Evolutionary conservation across 192 early-diverging fungal genomes (phyloP), one percentile per base, ranked within the genome.

Genomic region (Geranomyces michiganensis): DNA sequence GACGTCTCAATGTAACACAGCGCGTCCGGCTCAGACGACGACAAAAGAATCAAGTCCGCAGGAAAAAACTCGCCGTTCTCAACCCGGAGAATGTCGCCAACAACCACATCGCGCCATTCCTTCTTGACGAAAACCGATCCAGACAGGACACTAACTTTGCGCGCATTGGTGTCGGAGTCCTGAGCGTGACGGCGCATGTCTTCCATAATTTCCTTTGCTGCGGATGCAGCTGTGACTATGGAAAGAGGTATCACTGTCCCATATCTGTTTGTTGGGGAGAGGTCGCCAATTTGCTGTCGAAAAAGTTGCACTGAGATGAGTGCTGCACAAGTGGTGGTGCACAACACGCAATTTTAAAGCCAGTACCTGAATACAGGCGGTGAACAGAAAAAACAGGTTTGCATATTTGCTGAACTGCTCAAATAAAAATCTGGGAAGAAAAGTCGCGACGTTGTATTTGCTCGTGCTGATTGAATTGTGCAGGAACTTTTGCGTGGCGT

Each of bases 331-430:
- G n/a, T n/a, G n/a, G n/a, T n/a, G n/a, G n/a, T n/a, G n/a, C n/a
- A n/a, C n/a, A n/a, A n/a, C n/a, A n/a, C n/a, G n/a, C n/a, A n/a
- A n/a, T n/a, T n/a, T n/a, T 41, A 8, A 60, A 29, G 27, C 44
- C 6, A 33, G 70, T 85, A 93, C 92, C 83, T 97, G 95, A 56
- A 98, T 96, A 53, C 87, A 89, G 12, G 93, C 94, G 17, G 94
- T 98, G 78, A 99, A 96, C 79, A 99, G 80, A 86, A 99, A 99
- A 75, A 98, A 99, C 74, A 98, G 79, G 82, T 99, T 99, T 64
- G 97, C 97, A 82, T 97, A 98, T 81, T 96, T 96, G 51, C 91
- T 92, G 71, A 99, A 99, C 85, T 99, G 95, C 80, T 97, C 96
- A 63, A 90, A 91, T 53, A 99, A 82, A 75, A 98, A 98, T 83